A percentile compares a stretch with the other conserved stretches of the same genome.
These are phyloP conservation scores for Picea sitchensis DNA, from an alignment of 75 land plant species.

Conservation along the genomic window DNA sequence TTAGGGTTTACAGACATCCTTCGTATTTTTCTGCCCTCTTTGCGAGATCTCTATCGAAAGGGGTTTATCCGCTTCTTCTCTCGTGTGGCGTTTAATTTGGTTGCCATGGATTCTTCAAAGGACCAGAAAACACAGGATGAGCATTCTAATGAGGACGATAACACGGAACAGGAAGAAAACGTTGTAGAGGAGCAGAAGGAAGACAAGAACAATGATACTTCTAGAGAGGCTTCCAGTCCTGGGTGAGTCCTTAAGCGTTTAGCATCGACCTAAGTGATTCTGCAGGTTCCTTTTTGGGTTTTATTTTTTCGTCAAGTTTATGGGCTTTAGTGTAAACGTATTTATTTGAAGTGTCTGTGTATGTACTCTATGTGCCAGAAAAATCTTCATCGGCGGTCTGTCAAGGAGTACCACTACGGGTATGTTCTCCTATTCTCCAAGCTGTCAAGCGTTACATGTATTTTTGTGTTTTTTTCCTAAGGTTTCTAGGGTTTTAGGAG, in stretches of 20 bases:
- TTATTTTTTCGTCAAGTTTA: background rate
- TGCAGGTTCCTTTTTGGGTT: background rate
- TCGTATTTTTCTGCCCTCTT: no score
- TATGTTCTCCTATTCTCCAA: slow-evolving; percentile 7
- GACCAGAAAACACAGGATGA: background rate
- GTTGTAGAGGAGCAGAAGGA: background rate
- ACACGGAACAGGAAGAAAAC: background rate
- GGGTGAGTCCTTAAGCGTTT: background rate
- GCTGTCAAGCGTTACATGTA: background rate
- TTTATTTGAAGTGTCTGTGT: background rate
- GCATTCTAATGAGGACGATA: background rate
- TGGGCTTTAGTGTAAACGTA: no score
- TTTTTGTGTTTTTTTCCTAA: background rate
- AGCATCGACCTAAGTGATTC: background rate
- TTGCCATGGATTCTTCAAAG: no score
- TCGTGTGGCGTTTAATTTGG: no score
- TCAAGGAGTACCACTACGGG: slow-evolving; percentile 62
- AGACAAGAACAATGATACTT: background rate
- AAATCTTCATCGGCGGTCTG: slow-evolving; percentile 83
- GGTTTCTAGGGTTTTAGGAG: background rate
- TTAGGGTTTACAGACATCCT: no score
- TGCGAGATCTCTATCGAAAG: no score
- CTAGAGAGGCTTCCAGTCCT: slow-evolving; percentile 7
- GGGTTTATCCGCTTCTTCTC: no score
- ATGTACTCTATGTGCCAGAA: slow-evolving; percentile 26